Percentiles rank a stretch among this genome's conserved stretches.
Conservation (phyloP, 164 flowering plant species). For the Saururus chinensis region DNA sequence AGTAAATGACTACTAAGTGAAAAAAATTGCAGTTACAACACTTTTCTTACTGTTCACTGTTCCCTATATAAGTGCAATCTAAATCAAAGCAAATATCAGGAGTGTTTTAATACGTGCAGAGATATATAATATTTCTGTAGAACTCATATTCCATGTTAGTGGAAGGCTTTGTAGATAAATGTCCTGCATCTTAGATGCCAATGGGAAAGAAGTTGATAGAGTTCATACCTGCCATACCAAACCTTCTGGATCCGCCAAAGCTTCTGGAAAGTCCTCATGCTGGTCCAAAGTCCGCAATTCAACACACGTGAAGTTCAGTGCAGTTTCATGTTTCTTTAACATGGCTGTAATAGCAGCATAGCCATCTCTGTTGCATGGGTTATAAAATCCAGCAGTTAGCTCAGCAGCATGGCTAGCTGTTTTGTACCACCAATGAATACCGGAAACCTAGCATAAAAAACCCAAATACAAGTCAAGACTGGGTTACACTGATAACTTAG, state of each 20-base stretch:
- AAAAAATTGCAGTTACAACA: too few relatives aligned
- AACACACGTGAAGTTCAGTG: constrained; percentile 53
- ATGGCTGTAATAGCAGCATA: constrained; percentile 59
- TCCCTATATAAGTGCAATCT: too few relatives aligned
- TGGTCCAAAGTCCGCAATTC: constrained; percentile 50
- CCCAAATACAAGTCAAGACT: constrained; percentile 14
- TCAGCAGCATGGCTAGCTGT: constrained; percentile 96
- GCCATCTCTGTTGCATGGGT: constrained; percentile 83
- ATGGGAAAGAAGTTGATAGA: background rate
- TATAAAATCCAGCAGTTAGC: constrained; percentile 83
- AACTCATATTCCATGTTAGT: background rate
- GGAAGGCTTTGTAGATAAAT: too few relatives aligned
- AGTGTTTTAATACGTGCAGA: too few relatives aligned
- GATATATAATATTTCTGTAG: background rate
- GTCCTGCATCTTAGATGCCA: background rate
- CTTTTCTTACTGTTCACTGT: too few relatives aligned
- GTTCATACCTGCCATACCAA: constrained; percentile 74
- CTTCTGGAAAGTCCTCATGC: constrained; percentile 47
- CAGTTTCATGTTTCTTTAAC: constrained; percentile 73
- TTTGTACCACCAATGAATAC: constrained; percentile 95
- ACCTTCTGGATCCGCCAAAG: constrained; percentile 78
- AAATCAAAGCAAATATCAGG: too few relatives aligned
- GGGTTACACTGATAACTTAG: background rate
- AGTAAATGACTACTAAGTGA: too few relatives aligned
- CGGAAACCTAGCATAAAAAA: constrained; percentile 50